Base-by-base conservation (phyloP, 257 asterid genomes). In the Gentiana macrophylla region DNA sequence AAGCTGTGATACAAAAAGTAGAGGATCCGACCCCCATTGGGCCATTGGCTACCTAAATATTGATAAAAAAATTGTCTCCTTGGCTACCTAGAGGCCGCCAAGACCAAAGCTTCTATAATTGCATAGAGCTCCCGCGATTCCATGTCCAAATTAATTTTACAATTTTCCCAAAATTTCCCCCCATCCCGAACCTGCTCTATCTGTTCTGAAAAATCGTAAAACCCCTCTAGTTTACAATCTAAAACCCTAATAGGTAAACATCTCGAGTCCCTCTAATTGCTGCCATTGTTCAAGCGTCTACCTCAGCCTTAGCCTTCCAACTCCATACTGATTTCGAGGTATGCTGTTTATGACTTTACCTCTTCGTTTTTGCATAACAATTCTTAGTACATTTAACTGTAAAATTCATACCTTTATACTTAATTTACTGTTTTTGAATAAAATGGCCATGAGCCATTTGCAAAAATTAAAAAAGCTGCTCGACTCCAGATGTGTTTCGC, bases 371-470 rank as follows among this genome's bases (percentile, higher is more conserved):
- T 63, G 37, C 32, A 10, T 38, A 32, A 38, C 62, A 11, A 41
- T 57, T 38, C 5, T 5, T 7, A 12, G 36, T 12, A 36, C 52
- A 43, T 12, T 53, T 47, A 52, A 52, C 50, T 47, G 1, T 52
- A 7, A 47, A 38, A 8, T 8, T 37, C 5, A 38, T 34, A 15
- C 12, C 3, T 57, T 53, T 45, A 36, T 55, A 13, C 41, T 46
- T 32, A 3, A 53, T 57, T 49, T 64, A 43, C 57, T 62, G 53
- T 51, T 55, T n/a, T 49, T 32, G 6, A 10, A 32, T 24, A 34
- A 61, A 49, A n/a, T 52, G 52, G 54, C 67, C 54, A 80, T 86
- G 93, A 67, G 63, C 70, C 67, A 60, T 62, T 67, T 73, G 37
- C 79, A 54, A 72, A 86, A 63, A 45, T 66, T 65, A 55, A 67